These are phyloP conservation scores for Pseudogymnoascus sp. DNA, from an alignment of 2,329 filamentous ascomycete genomes.

Conservation along the genomic window DNA sequence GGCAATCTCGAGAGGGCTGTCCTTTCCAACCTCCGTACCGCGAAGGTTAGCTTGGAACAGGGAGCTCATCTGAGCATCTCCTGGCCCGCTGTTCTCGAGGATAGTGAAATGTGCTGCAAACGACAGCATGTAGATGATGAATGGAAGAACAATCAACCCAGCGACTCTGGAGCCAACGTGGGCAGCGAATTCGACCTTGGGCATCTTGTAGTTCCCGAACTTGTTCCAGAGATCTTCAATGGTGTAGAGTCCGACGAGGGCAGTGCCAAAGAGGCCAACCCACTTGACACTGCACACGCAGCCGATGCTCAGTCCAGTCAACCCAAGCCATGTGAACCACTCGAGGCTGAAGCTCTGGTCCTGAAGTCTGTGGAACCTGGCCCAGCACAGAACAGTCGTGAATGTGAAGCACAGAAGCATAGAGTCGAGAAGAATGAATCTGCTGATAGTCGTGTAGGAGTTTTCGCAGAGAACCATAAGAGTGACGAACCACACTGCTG, in stretches of 20 bases:
- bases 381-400: slow-evolving; percentile 93
- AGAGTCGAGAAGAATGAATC: slow-evolving; percentile 95
- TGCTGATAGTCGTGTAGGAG: slow-evolving; percentile 97
- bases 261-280: slow-evolving; percentile 92
- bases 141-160: slow-evolving; percentile 80
- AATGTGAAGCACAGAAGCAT: slow-evolving; percentile 99
- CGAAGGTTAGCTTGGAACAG: slow-evolving; percentile 95
- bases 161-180: slow-evolving; percentile 76
- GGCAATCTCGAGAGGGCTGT: slow-evolving; percentile 88
- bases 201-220: slow-evolving; percentile 91
- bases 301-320: slow-evolving; percentile 91
- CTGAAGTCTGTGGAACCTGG: slow-evolving; percentile 87
- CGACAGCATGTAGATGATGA: slow-evolving; percentile 89
- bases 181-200: slow-evolving; percentile 66
- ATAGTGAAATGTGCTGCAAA: slow-evolving; percentile 94
- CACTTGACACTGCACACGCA: slow-evolving; percentile 99
- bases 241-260: slow-evolving; percentile 91
- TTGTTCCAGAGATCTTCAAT: slow-evolving; percentile 97
- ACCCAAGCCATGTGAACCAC: slow-evolving; percentile 91
- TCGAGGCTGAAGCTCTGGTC: slow-evolving; percentile 78
- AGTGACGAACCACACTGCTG: slow-evolving; percentile 89
- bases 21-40: slow-evolving; percentile 87
- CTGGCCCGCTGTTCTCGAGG: slow-evolving; percentile 85
- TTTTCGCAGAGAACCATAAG: slow-evolving; percentile 98
- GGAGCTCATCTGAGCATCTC: slow-evolving; percentile 99